Evolutionary conservation across 2,329 filamentous ascomycete genomes (phyloP).

Genomic region (Diaporthe batatas): DNA sequence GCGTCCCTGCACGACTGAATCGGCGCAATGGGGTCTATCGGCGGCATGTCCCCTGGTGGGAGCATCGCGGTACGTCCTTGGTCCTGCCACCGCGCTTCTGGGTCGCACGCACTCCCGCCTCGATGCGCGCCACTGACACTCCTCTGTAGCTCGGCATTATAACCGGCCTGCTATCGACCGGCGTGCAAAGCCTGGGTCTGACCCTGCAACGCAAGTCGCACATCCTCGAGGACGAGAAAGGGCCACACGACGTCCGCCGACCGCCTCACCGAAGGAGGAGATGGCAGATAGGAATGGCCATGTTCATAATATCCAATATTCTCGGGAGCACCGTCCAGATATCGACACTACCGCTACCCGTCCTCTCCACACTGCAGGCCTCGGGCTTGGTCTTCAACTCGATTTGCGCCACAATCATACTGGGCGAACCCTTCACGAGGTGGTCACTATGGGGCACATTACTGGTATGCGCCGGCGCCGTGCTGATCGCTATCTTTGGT

Average conservation of each 20-base stretch:
- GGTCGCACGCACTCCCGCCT: constrained; percentile 8
- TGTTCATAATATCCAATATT: constrained; percentile 96
- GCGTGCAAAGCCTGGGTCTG: constrained; percentile 92
- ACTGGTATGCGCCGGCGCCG: constrained; percentile 88
- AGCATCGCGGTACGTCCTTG: constrained; percentile 76
- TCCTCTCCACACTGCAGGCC: constrained; percentile 94
- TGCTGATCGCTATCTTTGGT: constrained; percentile 93
- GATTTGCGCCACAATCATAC: constrained; percentile 92
- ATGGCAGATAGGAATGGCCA: constrained; percentile 98
- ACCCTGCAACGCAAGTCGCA: constrained; percentile 98
- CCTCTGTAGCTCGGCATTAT: constrained; percentile 83
- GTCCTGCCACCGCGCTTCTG: background rate
- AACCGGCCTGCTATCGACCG: constrained; percentile 93
- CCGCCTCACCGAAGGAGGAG: constrained; percentile 90
- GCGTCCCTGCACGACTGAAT: constrained; percentile 56
- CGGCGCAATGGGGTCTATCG: constrained; percentile 76
- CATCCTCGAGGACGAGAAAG: constrained; percentile 96
- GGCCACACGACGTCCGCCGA: constrained; percentile 79
- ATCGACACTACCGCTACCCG: constrained; percentile 92
- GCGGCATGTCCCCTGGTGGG: constrained; percentile 82
- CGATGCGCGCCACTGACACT: constrained; percentile 44
- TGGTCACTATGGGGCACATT: constrained; percentile 93
- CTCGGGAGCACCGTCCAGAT: constrained; percentile 97
- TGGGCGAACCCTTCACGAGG: constrained; percentile 92
- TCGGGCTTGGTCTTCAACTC: constrained; percentile 99